These are phyloP conservation scores for Beauveria scarabaeidicola DNA, from an alignment of 2,329 filamentous ascomycete genomes.

Conservation along the genomic window DNA sequence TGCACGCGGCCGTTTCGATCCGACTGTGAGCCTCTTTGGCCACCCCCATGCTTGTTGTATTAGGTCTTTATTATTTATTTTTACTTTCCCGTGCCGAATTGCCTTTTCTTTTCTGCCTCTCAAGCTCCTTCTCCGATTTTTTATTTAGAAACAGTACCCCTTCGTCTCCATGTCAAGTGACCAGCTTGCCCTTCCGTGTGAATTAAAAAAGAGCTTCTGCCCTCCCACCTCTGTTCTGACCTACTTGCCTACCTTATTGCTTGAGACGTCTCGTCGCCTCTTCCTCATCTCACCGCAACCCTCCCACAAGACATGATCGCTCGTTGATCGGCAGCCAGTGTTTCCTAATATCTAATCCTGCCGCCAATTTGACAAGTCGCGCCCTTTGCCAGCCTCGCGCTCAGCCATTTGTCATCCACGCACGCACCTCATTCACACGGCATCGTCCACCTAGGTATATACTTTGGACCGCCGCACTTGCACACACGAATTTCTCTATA, in stretches of 20 bases:
- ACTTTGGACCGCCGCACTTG: background rate
- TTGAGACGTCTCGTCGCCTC: background rate
- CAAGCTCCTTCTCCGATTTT: background rate
- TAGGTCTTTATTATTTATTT: background rate
- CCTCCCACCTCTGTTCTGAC: background rate
- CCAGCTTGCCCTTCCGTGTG: background rate
- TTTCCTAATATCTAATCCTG: constrained; percentile 1
- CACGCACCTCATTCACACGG: background rate
- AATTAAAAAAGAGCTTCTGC: constrained; percentile 9
- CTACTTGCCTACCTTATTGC: background rate
- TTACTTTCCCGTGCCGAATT: background rate
- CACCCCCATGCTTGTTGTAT: background rate
- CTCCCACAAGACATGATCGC: background rate
- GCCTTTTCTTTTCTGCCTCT: background rate
- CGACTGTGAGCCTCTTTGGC: background rate
- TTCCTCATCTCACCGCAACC: background rate
- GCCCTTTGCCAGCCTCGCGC: background rate
- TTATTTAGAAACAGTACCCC: background rate
- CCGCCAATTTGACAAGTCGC: background rate
- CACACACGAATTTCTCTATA: background rate
- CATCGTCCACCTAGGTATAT: background rate
- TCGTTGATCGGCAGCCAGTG: constrained; percentile 5
- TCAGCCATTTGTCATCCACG: constrained; percentile 2
- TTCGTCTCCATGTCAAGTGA: constrained; percentile 5
- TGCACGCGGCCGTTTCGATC: constrained; percentile 4